Evolutionary conservation across 352 stramenopile species (phyloP).

Genomic region (Phytophthora multivora): DNA sequence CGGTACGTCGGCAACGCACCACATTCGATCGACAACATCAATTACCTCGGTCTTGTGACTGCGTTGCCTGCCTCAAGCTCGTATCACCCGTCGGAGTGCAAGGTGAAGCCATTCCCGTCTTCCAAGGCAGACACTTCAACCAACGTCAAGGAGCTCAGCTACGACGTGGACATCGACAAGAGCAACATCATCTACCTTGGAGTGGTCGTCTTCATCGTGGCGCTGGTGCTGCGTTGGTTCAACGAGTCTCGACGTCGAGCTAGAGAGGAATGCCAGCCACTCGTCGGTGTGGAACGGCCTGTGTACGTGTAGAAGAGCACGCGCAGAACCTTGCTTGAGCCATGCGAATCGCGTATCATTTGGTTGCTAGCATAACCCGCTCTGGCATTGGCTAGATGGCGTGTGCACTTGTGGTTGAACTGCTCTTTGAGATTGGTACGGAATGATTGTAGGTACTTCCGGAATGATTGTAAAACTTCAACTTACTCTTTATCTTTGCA

Average conservation of each 20-base stretch:
- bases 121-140: neutral
- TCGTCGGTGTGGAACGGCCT: constrained; percentile 10
- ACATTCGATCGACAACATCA: constrained; percentile 26
- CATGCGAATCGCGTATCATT: neutral
- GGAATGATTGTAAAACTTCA: constrained; percentile 29
- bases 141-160: neutral
- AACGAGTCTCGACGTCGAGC: constrained; percentile 30
- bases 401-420: constrained; percentile 9
- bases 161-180: constrained; percentile 9
- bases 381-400: neutral
- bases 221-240: constrained; percentile 24
- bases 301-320: constrained; percentile 23
- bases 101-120: neutral
- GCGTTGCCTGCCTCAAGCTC: constrained; percentile 3
- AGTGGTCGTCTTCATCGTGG: constrained; percentile 22
- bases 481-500: constrained; percentile 12
- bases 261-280: constrained; percentile 19
- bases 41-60: constrained; percentile 24
- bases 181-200: constrained; percentile 15
- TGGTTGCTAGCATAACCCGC: neutral
- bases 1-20: constrained; percentile 16
- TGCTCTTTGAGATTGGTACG: constrained; percentile 7
- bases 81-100: constrained; percentile 19
- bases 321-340: neutral
- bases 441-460: constrained; percentile 12